Percentiles rank a stretch among this genome's conserved stretches.
phyloP scores from a whole-genome alignment of 768 basidiomycete species.

The Daedaleopsis nitida region DNA sequence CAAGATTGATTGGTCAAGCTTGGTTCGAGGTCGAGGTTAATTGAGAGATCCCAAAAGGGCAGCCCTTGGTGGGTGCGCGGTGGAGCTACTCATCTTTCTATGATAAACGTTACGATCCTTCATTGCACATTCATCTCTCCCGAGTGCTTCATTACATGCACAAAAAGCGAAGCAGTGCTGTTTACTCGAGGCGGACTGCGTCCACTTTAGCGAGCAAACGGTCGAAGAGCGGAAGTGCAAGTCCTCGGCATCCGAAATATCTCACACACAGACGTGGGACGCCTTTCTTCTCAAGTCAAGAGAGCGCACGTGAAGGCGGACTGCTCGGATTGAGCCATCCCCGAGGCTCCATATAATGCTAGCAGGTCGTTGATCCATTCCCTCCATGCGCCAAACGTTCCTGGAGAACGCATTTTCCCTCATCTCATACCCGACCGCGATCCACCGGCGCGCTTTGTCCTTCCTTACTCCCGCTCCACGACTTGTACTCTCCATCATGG shows the following conservation, averaged over 20 bases:
- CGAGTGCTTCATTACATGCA: background rate
- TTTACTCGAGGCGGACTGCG: background rate
- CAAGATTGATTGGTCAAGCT: background rate
- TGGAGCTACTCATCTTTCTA: background rate
- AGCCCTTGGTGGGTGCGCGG: too few species aligned
- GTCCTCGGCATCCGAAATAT: conserved; percentile 1
- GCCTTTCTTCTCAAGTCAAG: background rate
- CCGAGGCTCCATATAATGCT: background rate
- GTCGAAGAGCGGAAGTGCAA: background rate
- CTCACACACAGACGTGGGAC: conserved; percentile 3
- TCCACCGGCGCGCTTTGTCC: background rate
- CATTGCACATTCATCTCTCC: too few species aligned
- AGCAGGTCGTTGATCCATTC: background rate
- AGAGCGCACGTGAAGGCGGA: background rate
- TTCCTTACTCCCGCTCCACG: background rate
- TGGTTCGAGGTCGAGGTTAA: background rate
- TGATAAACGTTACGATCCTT: background rate
- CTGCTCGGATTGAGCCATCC: background rate
- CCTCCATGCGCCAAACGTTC: background rate
- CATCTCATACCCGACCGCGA: background rate
- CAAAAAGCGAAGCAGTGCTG: background rate
- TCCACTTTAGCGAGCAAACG: background rate
- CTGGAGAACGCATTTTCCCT: background rate
- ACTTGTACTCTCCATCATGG: background rate
- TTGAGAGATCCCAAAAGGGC: background rate